A percentile compares a stretch with the other conserved stretches of the same genome.
Conservation (phyloP, 345 rosid genomes). For the Reutealis trisperma region DNA sequence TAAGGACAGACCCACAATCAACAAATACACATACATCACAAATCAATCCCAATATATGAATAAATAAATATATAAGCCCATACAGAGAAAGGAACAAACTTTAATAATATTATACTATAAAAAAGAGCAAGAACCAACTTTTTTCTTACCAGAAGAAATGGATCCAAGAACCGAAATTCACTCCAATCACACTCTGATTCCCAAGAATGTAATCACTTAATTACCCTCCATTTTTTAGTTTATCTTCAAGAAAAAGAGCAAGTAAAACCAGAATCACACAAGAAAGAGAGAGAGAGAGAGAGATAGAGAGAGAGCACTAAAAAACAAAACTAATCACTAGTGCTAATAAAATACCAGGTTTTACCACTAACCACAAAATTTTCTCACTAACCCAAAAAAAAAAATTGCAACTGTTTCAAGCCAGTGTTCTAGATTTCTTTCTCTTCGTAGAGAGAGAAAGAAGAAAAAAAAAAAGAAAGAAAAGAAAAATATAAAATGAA, state of each 20-base stretch:
- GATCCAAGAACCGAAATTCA: slow-evolving; percentile 31
- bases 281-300: too few relatives aligned
- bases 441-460: not conserved
- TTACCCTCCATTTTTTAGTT: not conserved
- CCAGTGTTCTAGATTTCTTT: slow-evolving; percentile 5
- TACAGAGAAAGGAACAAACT: slow-evolving; percentile 22
- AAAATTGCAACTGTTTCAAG: not conserved
- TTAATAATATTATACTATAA: slow-evolving; percentile 14
- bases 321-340: not conserved
- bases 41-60: slow-evolving; percentile 10
- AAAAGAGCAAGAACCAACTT: slow-evolving; percentile 16
- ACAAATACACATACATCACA: slow-evolving; percentile 13
- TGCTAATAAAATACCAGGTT: not conserved
- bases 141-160: slow-evolving; percentile 37
- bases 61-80: slow-evolving; percentile 6
- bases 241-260: slow-evolving; percentile 1
- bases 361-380: not conserved
- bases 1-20: slow-evolving; percentile 20
- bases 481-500: not conserved
- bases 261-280: slow-evolving; percentile 9
- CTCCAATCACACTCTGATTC: slow-evolving; percentile 18
- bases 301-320: not conserved
- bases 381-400: not conserved
- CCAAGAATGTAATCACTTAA: slow-evolving; percentile 10
- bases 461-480: not conserved